Evolutionary conservation across 441 rosid genomes (phyloP).

Genomic region (Capsella rubella): DNA sequence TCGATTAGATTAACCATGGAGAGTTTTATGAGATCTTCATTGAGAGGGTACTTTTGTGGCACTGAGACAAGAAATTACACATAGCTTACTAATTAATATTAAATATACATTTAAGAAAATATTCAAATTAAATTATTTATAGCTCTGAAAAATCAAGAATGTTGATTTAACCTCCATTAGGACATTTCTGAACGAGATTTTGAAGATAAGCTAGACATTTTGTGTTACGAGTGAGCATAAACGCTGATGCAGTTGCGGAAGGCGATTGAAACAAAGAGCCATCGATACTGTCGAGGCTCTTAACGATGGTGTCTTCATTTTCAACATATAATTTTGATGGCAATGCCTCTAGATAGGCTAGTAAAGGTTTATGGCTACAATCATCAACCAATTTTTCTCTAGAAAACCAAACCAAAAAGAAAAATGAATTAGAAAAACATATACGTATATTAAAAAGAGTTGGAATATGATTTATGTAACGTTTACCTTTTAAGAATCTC

Average conservation of each 20-base stretch:
- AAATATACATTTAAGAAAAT: not conserved
- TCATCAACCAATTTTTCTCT: constrained; percentile 26
- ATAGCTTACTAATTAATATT: not conserved
- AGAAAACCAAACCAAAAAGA: not conserved
- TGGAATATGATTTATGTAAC: not conserved
- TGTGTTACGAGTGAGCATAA: constrained; percentile 57
- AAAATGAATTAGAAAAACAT: not conserved
- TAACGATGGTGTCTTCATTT: constrained; percentile 37
- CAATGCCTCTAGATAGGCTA: constrained; percentile 44
- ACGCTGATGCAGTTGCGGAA: constrained; percentile 69
- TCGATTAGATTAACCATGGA: constrained; percentile 56
- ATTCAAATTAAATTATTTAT: not conserved
- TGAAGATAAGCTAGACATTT: constrained; percentile 55
- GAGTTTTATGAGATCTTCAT: constrained; percentile 60
- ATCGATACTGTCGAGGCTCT: constrained; percentile 40
- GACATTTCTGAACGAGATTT: constrained; percentile 48
- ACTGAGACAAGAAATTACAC: constrained; percentile 45
- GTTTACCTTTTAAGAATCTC: constrained; percentile 49
- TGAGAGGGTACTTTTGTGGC: constrained; percentile 53
- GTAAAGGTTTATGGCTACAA: constrained; percentile 27
- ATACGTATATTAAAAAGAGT: not conserved
- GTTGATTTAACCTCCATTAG: constrained; percentile 53
- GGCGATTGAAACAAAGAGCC: constrained; percentile 80
- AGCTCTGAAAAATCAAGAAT: not conserved
- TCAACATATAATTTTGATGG: constrained; percentile 29